Evolutionary conservation across 352 stramenopile species (phyloP).

Genomic region (Phytophthora tentaculata): DNA sequence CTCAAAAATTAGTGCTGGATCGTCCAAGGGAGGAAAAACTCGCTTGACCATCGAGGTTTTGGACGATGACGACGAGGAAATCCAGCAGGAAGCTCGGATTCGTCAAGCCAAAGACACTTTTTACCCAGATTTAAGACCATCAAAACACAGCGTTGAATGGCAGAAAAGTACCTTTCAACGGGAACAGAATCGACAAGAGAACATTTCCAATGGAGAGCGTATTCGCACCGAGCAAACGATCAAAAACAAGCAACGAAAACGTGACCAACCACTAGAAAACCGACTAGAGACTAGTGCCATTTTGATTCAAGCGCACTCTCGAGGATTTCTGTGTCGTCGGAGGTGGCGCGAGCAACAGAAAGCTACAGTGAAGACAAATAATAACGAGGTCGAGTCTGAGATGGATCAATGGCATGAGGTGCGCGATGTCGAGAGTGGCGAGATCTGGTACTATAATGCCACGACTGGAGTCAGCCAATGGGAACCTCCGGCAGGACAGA

Average conservation of each 20-base stretch:
- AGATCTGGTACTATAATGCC: conserved; percentile 87
- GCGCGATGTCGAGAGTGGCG: conserved; percentile 65
- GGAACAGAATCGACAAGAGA: conserved; percentile 50
- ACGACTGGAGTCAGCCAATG: conserved; percentile 77
- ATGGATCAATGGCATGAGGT: conserved; percentile 71
- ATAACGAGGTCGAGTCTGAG: not conserved
- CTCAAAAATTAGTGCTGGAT: conserved; percentile 19
- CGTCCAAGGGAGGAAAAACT: conserved; percentile 34
- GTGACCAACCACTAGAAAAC: conserved; percentile 31
- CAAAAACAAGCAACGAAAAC: conserved; percentile 32
- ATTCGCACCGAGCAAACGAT: conserved; percentile 14
- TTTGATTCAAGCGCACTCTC: conserved; percentile 71
- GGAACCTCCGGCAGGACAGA: conserved; percentile 46
- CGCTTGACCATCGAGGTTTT: conserved; percentile 77
- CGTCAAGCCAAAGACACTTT: conserved; percentile 64
- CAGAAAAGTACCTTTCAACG: conserved; percentile 44
- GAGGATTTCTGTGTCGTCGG: conserved; percentile 59
- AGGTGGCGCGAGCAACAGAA: conserved; percentile 28
- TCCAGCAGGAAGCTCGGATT: conserved; percentile 57
- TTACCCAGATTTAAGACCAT: conserved; percentile 56
- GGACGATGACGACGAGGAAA: conserved; percentile 48
- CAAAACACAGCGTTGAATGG: conserved; percentile 54
- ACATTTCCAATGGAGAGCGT: conserved; percentile 36
- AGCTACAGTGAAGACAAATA: not conserved
- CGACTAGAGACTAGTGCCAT: conserved; percentile 59